phyloP scores from a whole-genome alignment of 2,329 filamentous ascomycete genomes.

The Zasmidium cellare region DNA sequence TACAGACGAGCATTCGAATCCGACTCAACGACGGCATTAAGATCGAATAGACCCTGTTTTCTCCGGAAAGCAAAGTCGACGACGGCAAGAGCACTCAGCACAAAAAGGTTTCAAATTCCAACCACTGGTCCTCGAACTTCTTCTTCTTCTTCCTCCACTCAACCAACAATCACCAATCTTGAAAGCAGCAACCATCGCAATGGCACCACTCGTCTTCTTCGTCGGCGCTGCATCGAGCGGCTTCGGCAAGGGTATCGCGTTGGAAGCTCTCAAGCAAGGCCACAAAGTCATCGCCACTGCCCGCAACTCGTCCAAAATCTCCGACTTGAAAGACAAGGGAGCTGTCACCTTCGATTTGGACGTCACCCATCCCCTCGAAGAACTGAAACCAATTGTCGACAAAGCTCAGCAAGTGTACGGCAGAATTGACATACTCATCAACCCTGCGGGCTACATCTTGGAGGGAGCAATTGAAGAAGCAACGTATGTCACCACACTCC shows the following conservation, averaged over 20 bases:
- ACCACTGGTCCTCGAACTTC: neutral
- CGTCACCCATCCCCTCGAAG: slow-evolving; percentile 40
- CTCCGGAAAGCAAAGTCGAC: neutral
- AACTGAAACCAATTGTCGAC: slow-evolving; percentile 38
- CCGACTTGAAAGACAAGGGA: slow-evolving; percentile 17
- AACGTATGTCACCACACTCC: slow-evolving; percentile 2
- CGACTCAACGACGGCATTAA: neutral
- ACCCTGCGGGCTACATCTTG: slow-evolving; percentile 40
- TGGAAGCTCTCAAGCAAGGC: slow-evolving; percentile 43
- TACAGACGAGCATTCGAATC: neutral
- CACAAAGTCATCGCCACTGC: slow-evolving; percentile 49
- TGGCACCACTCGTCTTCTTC: slow-evolving; percentile 26
- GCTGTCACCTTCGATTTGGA: slow-evolving; percentile 34
- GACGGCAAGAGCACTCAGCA: neutral
- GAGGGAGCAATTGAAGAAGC: slow-evolving; percentile 21
- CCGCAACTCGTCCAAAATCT: slow-evolving; percentile 33
- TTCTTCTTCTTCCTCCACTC: neutral
- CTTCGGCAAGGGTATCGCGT: slow-evolving; percentile 48
- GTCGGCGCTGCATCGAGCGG: slow-evolving; percentile 48
- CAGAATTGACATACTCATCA: slow-evolving; percentile 42
- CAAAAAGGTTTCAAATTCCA: neutral
- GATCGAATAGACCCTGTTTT: neutral
- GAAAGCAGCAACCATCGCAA: neutral
- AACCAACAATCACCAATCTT: neutral
- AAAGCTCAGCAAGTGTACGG: slow-evolving; percentile 37